phyloP scores from a whole-genome alignment of 2,329 filamentous ascomycete genomes.

The Arthroderma sp. region DNA sequence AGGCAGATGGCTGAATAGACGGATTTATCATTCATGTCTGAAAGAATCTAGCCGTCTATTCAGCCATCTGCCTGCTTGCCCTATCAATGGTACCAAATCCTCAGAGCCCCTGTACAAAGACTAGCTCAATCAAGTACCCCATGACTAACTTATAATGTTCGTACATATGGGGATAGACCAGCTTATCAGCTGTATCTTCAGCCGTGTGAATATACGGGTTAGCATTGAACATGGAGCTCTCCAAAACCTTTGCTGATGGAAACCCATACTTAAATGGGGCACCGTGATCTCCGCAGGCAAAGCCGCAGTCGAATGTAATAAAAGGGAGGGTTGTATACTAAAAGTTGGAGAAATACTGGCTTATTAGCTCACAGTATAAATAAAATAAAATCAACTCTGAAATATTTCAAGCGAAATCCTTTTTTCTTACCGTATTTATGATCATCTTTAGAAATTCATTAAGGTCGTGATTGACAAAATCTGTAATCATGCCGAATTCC shows the following conservation, averaged over 20 bases:
- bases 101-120: neutral
- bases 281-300: constrained; percentile 5
- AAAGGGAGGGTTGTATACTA: constrained; percentile 5
- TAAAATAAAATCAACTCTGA: neutral
- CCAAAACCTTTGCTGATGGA: constrained; percentile 5
- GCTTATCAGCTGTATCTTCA: constrained; percentile 5
- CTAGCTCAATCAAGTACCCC: constrained; percentile 6
- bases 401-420: neutral
- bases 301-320: constrained; percentile 4
- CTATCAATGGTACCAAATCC: no score
- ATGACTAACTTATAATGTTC: constrained; percentile 3
- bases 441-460: constrained; percentile 5
- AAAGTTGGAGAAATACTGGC: neutral
- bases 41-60: no score
- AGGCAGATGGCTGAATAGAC: no score
- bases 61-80: no score
- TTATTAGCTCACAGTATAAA: neutral
- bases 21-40: no score
- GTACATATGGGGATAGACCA: constrained; percentile 6
- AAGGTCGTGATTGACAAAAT: constrained; percentile 3
- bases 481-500: constrained; percentile 4
- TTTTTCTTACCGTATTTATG: constrained; percentile 4
- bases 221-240: constrained; percentile 2
- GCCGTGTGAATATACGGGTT: constrained; percentile 6
- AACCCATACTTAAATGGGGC: constrained; percentile 5